Conservation (phyloP, 441 rosid genomes). For the Euphorbia schlechtendalii region DNA sequence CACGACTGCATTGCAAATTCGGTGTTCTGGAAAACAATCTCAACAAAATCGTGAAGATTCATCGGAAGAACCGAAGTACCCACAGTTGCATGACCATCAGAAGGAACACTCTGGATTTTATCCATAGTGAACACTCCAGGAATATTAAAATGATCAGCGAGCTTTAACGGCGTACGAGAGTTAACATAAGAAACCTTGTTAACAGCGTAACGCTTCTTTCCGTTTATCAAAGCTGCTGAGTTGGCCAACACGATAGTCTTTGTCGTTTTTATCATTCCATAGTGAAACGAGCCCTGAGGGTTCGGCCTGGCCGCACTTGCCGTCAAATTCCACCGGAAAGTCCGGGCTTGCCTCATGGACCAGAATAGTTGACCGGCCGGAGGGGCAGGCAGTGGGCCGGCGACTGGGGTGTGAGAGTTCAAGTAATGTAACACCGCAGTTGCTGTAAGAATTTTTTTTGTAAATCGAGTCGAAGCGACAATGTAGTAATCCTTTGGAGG, state of each 20-base stretch:
- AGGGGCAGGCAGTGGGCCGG: slow-evolving; percentile 59
- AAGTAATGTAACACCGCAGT: slow-evolving; percentile 60
- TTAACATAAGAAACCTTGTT: slow-evolving; percentile 62
- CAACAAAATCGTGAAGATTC: slow-evolving; percentile 61
- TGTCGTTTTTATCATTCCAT: slow-evolving; percentile 53
- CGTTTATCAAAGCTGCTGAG: slow-evolving; percentile 64
- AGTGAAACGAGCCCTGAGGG: slow-evolving; percentile 91
- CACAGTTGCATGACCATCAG: slow-evolving; percentile 36
- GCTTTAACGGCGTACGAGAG: slow-evolving; percentile 80
- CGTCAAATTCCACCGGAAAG: slow-evolving; percentile 93
- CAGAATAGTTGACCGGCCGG: slow-evolving; percentile 45
- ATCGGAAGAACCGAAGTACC: slow-evolving; percentile 58
- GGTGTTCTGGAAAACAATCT: slow-evolving; percentile 77
- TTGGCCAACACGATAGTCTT: slow-evolving; percentile 55
- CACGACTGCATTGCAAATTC: slow-evolving; percentile 74
- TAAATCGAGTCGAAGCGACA: slow-evolving; percentile 64
- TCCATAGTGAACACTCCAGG: slow-evolving; percentile 58
- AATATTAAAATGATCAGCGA: slow-evolving; percentile 74
- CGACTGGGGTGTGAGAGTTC: slow-evolving; percentile 46
- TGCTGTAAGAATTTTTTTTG: slow-evolving; percentile 34
- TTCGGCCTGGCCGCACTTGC: too few relatives aligned
- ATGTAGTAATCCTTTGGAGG: slow-evolving; percentile 73
- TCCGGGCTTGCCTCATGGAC: slow-evolving; percentile 88
- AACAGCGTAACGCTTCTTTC: slow-evolving; percentile 71
- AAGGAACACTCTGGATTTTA: slow-evolving; percentile 46